Conservation (phyloP, 768 basidiomycete species). For the Boletus pseudo-olivaceus region DNA sequence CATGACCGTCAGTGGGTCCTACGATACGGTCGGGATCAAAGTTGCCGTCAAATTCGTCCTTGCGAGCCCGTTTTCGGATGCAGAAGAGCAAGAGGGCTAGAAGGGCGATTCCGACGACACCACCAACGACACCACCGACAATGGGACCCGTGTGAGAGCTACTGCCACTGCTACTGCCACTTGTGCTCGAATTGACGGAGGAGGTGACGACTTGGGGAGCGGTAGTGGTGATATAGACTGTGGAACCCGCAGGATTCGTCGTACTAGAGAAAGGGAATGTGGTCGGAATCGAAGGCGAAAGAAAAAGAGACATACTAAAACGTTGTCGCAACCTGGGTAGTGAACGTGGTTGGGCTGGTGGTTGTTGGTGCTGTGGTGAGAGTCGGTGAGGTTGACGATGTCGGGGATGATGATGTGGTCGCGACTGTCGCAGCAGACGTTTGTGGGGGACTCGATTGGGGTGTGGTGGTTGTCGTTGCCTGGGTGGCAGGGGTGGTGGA, state of each 20-base stretch:
- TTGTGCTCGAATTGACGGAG: neutral
- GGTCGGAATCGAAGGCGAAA: neutral
- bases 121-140: conserved; percentile 54
- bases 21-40: conserved; percentile 47
- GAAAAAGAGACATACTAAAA: conserved; percentile 13
- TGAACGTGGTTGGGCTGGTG: conserved; percentile 6
- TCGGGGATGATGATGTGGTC: neutral
- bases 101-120: conserved; percentile 30
- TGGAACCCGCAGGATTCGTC: conserved; percentile 22
- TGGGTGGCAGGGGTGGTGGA: conserved; percentile 4
- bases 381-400: neutral
- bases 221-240: conserved; percentile 17
- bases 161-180: too few relatives aligned
- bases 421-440: neutral
- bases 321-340: conserved; percentile 18
- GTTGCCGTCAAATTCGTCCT: conserved; percentile 47
- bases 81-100: conserved; percentile 31
- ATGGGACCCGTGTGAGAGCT: conserved; percentile 39
- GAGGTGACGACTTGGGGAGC: conserved; percentile 14
- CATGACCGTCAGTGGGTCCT: neutral
- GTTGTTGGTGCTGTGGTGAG: neutral
- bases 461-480: neutral
- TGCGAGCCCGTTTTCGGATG: conserved; percentile 20
- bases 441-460: conserved; percentile 1
- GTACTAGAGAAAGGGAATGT: conserved; percentile 8